Evolutionary conservation across 768 basidiomycete genomes (phyloP), one percentile per base, ranked within the genome.

Genomic region (Boletus coccyginus): DNA sequence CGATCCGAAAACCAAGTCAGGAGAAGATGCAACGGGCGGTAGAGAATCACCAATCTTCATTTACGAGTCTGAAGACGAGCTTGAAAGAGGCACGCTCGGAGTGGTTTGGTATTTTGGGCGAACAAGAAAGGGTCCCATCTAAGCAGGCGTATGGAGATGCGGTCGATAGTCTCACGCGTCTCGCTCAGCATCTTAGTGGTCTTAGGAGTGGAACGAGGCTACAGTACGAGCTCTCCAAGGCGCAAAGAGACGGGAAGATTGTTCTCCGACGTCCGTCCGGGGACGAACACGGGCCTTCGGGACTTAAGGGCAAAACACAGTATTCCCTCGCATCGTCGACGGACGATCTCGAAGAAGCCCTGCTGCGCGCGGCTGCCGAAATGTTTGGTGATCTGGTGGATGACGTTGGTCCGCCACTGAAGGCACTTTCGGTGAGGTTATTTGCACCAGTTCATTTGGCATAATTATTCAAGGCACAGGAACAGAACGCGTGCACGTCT

Each of bases 131-230:
- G 38, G 50, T 58, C 33, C n/a, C 61, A 13, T 68, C 75, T 0
- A 73, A 82, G 48, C 75, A 77, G 51, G 86, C 90, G 0, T 96
- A 95, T 56, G 90, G 90, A 59, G 92, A 94, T 58, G 90, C 91
- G 0, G 88, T 98, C 12, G 86, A 86, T 56, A 88, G 87, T 63
- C 77, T 99, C 63, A 95, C 90, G 56, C 78, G 94, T 17, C 81
- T 99, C 6, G 97, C 92, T 1, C 96, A 99, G 66, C 95, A 98
- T 74, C 73, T 99, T 39, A 94, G 88, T 53, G 94, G 96, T 27
- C 75, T 98, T 56, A 75, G 96, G 46, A 86, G 90, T 55, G 90
- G 94, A 2, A 92, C 88, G 8, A 80, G 83, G 35, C 71, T 98
- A 36, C 94, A 98, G 67, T 85, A 88, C 58, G 91, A 95, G 47